A percentile compares a stretch with the other conserved stretches of the same genome.
Conservation (phyloP, 108 stramenopile species). For the Cyclotella choctawhatcheeana region DNA sequence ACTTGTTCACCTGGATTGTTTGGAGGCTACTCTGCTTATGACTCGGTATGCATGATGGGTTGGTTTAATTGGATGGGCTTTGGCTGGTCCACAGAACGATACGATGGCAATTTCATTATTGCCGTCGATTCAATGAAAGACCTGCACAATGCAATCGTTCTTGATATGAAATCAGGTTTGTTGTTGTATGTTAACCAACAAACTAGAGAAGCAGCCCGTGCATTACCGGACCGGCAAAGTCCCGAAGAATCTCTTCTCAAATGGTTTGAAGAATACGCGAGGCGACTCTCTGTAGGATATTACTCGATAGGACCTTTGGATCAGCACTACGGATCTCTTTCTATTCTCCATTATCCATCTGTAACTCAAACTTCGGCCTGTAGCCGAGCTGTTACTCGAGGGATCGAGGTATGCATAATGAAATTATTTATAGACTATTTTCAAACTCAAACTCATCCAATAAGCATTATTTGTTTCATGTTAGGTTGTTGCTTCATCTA, state of each 20-base stretch:
- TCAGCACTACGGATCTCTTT: conserved; percentile 12
- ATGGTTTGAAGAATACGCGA: conserved; percentile 60
- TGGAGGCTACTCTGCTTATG: conserved; percentile 59
- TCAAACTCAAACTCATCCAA: too few species aligned
- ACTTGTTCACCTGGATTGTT: conserved; percentile 43
- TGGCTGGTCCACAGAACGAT: neutral
- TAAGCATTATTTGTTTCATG: too few species aligned
- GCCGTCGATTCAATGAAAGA: neutral
- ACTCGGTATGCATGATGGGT: conserved; percentile 17
- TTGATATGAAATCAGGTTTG: conserved; percentile 14
- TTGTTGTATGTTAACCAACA: neutral
- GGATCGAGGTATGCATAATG: too few species aligned
- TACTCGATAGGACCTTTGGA: conserved; percentile 18
- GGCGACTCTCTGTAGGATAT: conserved; percentile 25
- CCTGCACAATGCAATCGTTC: neutral
- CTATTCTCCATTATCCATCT: conserved; percentile 31
- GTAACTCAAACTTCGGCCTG: conserved; percentile 13
- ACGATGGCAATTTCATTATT: conserved; percentile 6
- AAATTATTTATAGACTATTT: too few species aligned
- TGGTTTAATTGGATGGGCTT: conserved; percentile 8
- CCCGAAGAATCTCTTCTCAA: conserved; percentile 45
- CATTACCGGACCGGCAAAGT: too few species aligned
- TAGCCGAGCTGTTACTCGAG: conserved; percentile 60
- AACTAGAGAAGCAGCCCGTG: neutral
- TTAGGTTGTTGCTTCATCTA: conserved; percentile 59